phyloP scores from a whole-genome alignment of 495 filamentous ascomycete genomes.

The Penicillium crystallinum region DNA sequence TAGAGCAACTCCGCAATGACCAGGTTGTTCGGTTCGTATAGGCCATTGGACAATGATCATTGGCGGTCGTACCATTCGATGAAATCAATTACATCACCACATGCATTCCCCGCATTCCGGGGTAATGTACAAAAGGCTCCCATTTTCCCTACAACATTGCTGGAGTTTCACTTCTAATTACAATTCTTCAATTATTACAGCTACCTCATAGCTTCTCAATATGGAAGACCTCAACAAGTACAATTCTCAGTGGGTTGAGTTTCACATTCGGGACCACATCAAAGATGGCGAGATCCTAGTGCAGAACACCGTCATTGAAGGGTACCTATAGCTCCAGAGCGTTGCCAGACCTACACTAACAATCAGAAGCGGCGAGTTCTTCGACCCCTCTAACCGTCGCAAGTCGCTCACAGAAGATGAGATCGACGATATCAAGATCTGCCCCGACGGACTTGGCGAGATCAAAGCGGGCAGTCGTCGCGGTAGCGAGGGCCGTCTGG shows the following conservation, averaged over 20 bases:
- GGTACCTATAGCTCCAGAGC: slow-evolving; percentile 13
- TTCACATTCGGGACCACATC: slow-evolving; percentile 37
- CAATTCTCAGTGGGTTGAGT: slow-evolving; percentile 33
- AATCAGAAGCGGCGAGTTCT: slow-evolving; percentile 28
- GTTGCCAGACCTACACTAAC: slow-evolving; percentile 8
- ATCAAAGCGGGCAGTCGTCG: slow-evolving; percentile 31
- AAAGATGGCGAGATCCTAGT: slow-evolving; percentile 27
- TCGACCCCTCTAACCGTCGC: slow-evolving; percentile 21
- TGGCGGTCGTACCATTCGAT: not conserved
- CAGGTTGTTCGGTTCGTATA: not conserved
- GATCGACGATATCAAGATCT: slow-evolving; percentile 32
- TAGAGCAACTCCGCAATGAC: too few species aligned
- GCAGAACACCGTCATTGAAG: slow-evolving; percentile 31
- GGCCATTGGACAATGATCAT: not conserved
- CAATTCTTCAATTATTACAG: too few species aligned
- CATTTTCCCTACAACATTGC: too few species aligned
- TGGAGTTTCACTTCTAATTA: too few species aligned
- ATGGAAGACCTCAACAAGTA: slow-evolving; percentile 17
- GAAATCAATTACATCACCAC: slow-evolving; percentile 7
- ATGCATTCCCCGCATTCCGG: not conserved
- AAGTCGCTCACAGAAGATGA: slow-evolving; percentile 33
- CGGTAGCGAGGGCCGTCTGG: slow-evolving; percentile 36
- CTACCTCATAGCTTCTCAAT: too few species aligned
- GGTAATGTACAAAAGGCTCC: not conserved
- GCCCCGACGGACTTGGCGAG: slow-evolving; percentile 31